Evolutionary conservation across 148 eudicot species (phyloP).

Genomic region (Cornus suecica): DNA sequence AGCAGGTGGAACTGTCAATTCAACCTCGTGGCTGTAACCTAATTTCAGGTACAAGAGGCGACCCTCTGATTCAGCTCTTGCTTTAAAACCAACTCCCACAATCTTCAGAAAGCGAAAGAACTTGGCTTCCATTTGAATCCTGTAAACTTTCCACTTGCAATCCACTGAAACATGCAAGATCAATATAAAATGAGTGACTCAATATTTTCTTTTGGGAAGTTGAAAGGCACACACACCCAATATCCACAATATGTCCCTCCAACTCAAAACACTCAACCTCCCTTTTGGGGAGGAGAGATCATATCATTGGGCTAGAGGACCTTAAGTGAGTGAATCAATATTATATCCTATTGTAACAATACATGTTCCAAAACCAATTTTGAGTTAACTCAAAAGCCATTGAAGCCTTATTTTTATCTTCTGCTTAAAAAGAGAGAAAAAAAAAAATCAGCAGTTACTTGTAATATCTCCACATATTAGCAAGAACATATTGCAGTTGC

Average conservation of each 20-base stretch:
- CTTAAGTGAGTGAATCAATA: not conserved
- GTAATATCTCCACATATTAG: not conserved
- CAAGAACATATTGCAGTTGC: not conserved
- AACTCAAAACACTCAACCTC: no score
- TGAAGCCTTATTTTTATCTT: not conserved
- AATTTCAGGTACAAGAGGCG: constrained; percentile 60
- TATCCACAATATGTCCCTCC: no score
- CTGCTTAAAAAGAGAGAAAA: not conserved
- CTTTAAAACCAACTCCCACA: constrained; percentile 84
- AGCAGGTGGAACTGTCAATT: constrained; percentile 70
- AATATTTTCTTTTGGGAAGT: not conserved
- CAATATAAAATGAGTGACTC: not conserved
- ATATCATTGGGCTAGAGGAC: no score
- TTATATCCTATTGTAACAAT: not conserved
- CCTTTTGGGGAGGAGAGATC: no score
- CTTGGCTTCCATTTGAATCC: constrained; percentile 56
- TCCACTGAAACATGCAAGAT: constrained; percentile 6
- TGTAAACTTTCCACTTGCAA: constrained; percentile 2
- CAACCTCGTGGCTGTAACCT: constrained; percentile 84
- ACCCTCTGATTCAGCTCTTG: constrained; percentile 73
- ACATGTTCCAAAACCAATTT: not conserved
- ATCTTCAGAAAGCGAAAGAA: constrained; percentile 72
- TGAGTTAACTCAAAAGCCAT: not conserved
- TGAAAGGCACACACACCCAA: no score
- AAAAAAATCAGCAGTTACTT: not conserved